These are phyloP conservation scores for Canavalia ensiformis DNA, from an alignment of 306 rosid species.

Conservation along the genomic window DNA sequence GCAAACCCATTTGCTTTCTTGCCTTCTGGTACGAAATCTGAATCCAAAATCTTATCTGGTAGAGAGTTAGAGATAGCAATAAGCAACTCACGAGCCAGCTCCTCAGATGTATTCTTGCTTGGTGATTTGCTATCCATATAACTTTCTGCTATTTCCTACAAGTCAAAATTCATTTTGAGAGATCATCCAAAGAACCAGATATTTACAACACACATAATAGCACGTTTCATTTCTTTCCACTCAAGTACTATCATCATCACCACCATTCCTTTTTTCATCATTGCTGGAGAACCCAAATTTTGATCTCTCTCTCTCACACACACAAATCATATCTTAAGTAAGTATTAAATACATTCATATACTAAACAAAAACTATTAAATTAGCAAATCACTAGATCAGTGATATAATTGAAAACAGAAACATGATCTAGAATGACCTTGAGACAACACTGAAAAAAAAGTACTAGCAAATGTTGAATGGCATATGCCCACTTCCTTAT, in stretches of 20 bases:
- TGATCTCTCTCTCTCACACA: background rate
- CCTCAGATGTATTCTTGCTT: constrained; percentile 46
- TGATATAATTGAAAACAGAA: background rate
- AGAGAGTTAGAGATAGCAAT: constrained; percentile 52
- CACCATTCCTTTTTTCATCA: background rate
- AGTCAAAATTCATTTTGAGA: constrained; percentile 28
- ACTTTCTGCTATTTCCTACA: constrained; percentile 46
- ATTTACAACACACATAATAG: background rate
- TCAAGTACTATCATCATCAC: background rate
- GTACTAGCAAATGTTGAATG: background rate
- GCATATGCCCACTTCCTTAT: background rate
- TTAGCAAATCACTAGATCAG: constrained; percentile 10
- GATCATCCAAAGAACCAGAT: constrained; percentile 23
- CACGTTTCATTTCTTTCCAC: background rate
- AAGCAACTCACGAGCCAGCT: constrained; percentile 54
- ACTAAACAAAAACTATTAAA: constrained; percentile 1
- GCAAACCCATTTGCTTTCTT: constrained; percentile 41
- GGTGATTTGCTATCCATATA: constrained; percentile 56
- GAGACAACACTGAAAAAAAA: background rate
- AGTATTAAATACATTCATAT: background rate
- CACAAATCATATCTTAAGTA: background rate
- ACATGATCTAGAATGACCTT: background rate
- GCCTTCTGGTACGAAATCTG: constrained; percentile 35
- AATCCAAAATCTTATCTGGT: constrained; percentile 49
- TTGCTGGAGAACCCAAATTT: constrained; percentile 5